Evolutionary conservation across 169 alveolate species (phyloP).

Genomic region (Cryptosporidium bovis): DNA sequence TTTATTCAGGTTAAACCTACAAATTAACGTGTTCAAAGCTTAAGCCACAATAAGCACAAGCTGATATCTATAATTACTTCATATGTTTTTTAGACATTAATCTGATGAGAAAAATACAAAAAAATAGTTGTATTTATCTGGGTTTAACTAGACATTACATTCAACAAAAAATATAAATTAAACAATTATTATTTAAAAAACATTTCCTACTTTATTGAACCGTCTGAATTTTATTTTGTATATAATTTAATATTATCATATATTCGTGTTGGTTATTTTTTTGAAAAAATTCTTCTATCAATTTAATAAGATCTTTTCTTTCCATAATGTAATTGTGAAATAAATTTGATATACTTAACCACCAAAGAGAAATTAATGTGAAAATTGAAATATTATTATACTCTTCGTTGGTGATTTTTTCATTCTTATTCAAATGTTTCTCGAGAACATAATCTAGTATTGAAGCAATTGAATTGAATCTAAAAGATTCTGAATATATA

Average conservation of each 20-base stretch:
- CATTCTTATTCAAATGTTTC: background rate
- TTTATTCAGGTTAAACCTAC: too few species aligned
- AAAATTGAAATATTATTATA: constrained; percentile 11
- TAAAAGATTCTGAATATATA: background rate
- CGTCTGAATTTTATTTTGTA: background rate
- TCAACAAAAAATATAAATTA: too few species aligned
- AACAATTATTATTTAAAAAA: too few species aligned
- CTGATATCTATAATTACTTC: too few species aligned
- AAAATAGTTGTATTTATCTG: too few species aligned
- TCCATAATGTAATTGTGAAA: background rate
- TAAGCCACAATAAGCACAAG: too few species aligned
- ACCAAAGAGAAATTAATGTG: constrained; percentile 13
- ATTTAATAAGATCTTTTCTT: background rate
- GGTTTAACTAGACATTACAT: too few species aligned
- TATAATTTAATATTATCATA: background rate
- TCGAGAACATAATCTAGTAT: constrained; percentile 1
- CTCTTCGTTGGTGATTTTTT: background rate
- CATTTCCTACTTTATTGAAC: too few species aligned
- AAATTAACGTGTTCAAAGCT: too few species aligned
- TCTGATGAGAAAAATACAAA: too few species aligned
- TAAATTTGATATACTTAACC: background rate
- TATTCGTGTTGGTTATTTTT: constrained; percentile 1
- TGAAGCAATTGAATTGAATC: background rate
- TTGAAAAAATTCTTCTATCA: background rate
- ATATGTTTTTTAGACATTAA: too few species aligned